A percentile compares a stretch with the other conserved stretches of the same genome.
Conservation (phyloP, 306 rosid genomes). For the Myrica gale region DNA sequence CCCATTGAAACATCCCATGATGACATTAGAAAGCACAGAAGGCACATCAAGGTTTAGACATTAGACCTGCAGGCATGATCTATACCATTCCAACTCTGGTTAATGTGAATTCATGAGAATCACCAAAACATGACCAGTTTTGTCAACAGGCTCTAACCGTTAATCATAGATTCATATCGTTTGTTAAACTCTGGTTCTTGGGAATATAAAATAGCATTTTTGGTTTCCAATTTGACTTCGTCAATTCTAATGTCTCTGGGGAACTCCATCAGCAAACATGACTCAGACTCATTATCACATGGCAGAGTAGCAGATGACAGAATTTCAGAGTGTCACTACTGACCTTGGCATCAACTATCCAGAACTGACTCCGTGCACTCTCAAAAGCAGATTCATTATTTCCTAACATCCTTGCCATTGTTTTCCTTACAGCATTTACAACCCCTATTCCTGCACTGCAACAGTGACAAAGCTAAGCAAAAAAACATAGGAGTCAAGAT, state of each 20-base stretch:
- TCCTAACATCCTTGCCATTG: constrained; percentile 99
- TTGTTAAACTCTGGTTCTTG: background rate
- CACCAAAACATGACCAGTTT: too few species aligned
- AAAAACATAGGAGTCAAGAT: constrained; percentile 11
- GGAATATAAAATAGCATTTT: background rate
- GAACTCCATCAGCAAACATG: background rate
- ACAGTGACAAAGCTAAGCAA: constrained; percentile 33
- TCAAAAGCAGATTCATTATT: constrained; percentile 78
- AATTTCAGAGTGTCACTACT: constrained; percentile 5
- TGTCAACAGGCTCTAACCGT: too few species aligned
- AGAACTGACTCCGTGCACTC: constrained; percentile 89
- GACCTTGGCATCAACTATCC: constrained; percentile 98
- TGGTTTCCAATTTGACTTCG: background rate
- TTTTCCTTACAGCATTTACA: constrained; percentile 82
- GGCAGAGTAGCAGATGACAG: background rate
- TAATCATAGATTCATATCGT: background rate
- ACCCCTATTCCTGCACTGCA: constrained; percentile 99
- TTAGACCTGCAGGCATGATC: background rate
- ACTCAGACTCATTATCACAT: background rate
- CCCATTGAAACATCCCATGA: background rate
- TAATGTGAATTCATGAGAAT: background rate
- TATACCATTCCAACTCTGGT: background rate
- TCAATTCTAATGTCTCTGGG: background rate
- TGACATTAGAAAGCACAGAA: background rate
- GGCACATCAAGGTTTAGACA: background rate